phyloP scores from a whole-genome alignment of 1,284 basidiomycete species.

The Cutaneotrichosporon curvatum region DNA sequence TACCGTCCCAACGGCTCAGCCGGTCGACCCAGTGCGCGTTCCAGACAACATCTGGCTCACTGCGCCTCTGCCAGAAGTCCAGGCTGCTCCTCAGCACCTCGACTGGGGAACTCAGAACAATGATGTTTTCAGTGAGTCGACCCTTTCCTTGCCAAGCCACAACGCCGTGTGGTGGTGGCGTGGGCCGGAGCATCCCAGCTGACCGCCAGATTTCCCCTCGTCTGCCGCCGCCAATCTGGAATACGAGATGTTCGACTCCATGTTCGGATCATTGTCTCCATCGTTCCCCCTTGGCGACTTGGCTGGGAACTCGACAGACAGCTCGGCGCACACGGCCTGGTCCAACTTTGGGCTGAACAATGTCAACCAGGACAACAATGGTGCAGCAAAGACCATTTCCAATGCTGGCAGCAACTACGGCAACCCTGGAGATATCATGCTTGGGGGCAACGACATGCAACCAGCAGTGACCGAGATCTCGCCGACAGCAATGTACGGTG shows the following conservation, averaged over 20 bases:
- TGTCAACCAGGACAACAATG: no score
- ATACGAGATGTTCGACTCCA: slow-evolving; percentile 41
- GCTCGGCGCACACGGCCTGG: slow-evolving; percentile 16
- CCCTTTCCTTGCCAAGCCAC: neutral
- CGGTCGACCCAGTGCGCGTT: slow-evolving; percentile 12
- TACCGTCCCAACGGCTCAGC: slow-evolving; percentile 2
- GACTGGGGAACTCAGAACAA: slow-evolving; percentile 15
- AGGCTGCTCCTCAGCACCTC: slow-evolving; percentile 3
- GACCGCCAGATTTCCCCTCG: slow-evolving; percentile 11
- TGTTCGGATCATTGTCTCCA: slow-evolving; percentile 38
- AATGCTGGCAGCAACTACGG: slow-evolving; percentile 1
- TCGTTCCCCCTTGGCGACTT: slow-evolving; percentile 26
- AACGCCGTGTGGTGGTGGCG: neutral
- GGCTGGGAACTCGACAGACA: slow-evolving; percentile 11
- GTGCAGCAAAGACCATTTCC: slow-evolving; percentile 2
- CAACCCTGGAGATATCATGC: slow-evolving; percentile 1
- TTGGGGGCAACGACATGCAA: neutral
- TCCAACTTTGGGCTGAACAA: slow-evolving; percentile 11
- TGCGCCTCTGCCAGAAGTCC: slow-evolving; percentile 16
- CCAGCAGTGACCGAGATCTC: slow-evolving; percentile 6
- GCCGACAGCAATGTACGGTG: slow-evolving; percentile 3
- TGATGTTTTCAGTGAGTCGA: slow-evolving; percentile 17
- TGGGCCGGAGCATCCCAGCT: neutral
- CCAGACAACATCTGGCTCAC: slow-evolving; percentile 25
- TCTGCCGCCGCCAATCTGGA: slow-evolving; percentile 25